A percentile compares a stretch with the other conserved stretches of the same genome.
Conservation (phyloP, 2,329 filamentous ascomycete species). For the Trichoderma guizhouense region DNA sequence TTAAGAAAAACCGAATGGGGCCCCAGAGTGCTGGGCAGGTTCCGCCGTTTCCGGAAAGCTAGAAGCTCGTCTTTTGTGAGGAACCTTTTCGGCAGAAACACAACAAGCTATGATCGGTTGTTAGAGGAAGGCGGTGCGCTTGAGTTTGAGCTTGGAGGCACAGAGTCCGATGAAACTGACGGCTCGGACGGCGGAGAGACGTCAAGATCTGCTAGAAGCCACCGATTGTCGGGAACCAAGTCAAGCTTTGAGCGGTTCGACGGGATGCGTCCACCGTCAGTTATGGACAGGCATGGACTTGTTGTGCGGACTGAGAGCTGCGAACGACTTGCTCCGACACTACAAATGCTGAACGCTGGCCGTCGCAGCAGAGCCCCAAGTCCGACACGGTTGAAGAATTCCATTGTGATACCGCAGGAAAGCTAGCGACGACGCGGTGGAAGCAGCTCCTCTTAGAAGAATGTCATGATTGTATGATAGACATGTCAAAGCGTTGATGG, state of each 20-base stretch:
- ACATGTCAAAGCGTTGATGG: not conserved
- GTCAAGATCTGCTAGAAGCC: slow-evolving; percentile 55
- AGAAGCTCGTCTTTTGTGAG: slow-evolving; percentile 47
- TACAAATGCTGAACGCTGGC: slow-evolving; percentile 54
- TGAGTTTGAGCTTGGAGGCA: slow-evolving; percentile 74
- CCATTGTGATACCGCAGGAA: slow-evolving; percentile 38
- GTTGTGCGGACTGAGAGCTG: slow-evolving; percentile 81
- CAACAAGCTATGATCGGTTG: slow-evolving; percentile 72
- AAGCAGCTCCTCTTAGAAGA: not conserved
- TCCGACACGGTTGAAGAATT: slow-evolving; percentile 58
- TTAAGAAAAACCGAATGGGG: slow-evolving; percentile 78
- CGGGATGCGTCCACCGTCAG: slow-evolving; percentile 39
- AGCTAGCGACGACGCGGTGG: not conserved
- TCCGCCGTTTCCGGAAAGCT: slow-evolving; percentile 30
- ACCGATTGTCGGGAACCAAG: slow-evolving; percentile 66
- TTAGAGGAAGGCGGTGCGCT: slow-evolving; percentile 73
- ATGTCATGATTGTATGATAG: slow-evolving; percentile 7
- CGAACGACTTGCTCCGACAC: slow-evolving; percentile 64
- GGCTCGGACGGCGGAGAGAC: slow-evolving; percentile 60
- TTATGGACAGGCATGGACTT: slow-evolving; percentile 66
- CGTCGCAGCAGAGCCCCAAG: slow-evolving; percentile 56
- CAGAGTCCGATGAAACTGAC: slow-evolving; percentile 62
- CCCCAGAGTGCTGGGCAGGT: slow-evolving; percentile 29
- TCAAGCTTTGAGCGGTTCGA: slow-evolving; percentile 53
- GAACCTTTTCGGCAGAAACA: slow-evolving; percentile 62